Percentiles rank a stretch among this genome's conserved stretches.
Conservation (phyloP, 768 basidiomycete genomes). For the Auriscalpium vulgare region DNA sequence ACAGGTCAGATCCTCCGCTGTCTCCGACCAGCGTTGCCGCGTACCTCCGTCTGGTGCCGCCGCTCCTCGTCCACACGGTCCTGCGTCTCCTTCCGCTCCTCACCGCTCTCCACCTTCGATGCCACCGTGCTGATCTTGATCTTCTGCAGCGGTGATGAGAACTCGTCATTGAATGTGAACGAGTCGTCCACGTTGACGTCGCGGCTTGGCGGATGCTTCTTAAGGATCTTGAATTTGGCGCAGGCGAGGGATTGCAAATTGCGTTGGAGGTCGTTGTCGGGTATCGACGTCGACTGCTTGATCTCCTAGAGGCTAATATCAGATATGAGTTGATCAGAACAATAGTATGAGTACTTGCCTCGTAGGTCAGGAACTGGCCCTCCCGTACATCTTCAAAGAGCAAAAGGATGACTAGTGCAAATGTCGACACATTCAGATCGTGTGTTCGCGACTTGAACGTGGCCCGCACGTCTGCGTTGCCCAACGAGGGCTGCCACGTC, state of each 20-base stretch:
- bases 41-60: constrained; percentile 80
- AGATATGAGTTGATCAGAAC: neutral
- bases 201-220: constrained; percentile 83
- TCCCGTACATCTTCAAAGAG: constrained; percentile 72
- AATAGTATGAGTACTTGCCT: constrained; percentile 36
- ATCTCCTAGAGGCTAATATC: constrained; percentile 59
- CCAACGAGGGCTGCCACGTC: constrained; percentile 87
- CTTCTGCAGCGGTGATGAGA: constrained; percentile 73
- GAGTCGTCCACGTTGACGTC: constrained; percentile 70
- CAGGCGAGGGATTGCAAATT: constrained; percentile 94
- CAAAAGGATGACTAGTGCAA: constrained; percentile 78
- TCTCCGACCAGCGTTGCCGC: constrained; percentile 17
- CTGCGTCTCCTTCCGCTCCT: constrained; percentile 86
- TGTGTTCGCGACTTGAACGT: constrained; percentile 73
- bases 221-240: constrained; percentile 86
- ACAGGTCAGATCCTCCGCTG: neutral
- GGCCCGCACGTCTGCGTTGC: constrained; percentile 83
- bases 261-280: constrained; percentile 75
- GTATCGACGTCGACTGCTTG: constrained; percentile 63
- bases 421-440: constrained; percentile 90
- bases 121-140: constrained; percentile 92
- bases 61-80: constrained; percentile 90
- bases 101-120: constrained; percentile 76
- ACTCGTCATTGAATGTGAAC: constrained; percentile 85
- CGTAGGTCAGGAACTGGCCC: constrained; percentile 67